Evolutionary conservation across 2,329 filamentous ascomycete genomes (phyloP).

Genomic region (Ceratocystis harringtonii): DNA sequence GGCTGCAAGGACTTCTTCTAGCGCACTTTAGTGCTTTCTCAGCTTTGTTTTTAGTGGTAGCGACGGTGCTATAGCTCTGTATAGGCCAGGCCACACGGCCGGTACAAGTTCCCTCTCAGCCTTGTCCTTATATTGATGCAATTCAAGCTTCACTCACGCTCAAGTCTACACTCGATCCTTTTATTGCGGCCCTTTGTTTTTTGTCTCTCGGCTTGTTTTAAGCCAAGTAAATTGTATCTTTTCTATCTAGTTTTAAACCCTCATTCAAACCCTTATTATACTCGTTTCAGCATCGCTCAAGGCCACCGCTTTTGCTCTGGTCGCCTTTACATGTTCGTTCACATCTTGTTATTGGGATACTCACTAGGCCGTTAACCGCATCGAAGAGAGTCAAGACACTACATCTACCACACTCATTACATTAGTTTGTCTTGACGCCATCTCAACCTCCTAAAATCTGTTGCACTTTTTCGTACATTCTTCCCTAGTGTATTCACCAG

Average conservation of each 20-base stretch:
- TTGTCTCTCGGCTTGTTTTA: not conserved
- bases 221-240: not conserved
- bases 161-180: not conserved
- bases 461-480: not conserved
- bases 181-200: not conserved
- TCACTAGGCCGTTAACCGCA: too few species aligned
- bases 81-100: not conserved
- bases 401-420: too few species aligned
- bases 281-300: not conserved
- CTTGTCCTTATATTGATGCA: not conserved
- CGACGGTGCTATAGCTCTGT: not conserved
- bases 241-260: not conserved
- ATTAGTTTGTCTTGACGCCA: not conserved
- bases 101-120: not conserved
- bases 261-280: not conserved
- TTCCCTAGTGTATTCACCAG: not conserved
- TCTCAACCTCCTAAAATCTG: not conserved
- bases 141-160: not conserved
- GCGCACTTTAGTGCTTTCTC: not conserved
- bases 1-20: constrained; percentile 1
- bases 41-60: not conserved
- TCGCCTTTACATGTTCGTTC: not conserved
- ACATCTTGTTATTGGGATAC: not conserved
- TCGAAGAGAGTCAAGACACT: too few species aligned
- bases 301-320: not conserved